Base-by-base conservation (phyloP, 2,329 filamentous ascomycete genomes). In the Trichoderma oligosporum region DNA sequence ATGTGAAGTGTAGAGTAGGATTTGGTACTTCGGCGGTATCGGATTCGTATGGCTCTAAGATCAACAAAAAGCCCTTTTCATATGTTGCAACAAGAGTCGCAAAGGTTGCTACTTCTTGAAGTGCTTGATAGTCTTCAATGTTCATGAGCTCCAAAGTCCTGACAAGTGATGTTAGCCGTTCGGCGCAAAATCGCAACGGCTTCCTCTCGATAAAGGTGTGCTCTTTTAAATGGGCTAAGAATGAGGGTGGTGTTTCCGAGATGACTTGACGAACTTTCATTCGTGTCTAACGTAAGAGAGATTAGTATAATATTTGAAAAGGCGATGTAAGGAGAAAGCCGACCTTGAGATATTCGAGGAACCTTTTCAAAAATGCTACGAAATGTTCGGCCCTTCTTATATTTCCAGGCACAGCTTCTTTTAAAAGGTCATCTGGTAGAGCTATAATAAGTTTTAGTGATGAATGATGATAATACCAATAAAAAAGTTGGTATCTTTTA, bases 221-320 rank as follows among this genome's bases (percentile, higher is more conserved):
- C 64, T 99, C 94, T 68, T 90, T 95, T 6, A 99, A 78, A 75
- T 99, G 93, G 14, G 88, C 84, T 7, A 99, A 79, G 70, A 99
- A 99, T 0, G 93, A 97, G 2, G 89, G 88, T 0, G 94, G 94
- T 1, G 93, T 99, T 72, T 99, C 94, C 7, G 94, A 97, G 62
- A 97, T 97, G 62, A 96, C 93, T 68, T 97, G 91, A 4, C 94
- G 85, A 12, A 97, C 92, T 78, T 96, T 97, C 94, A 99, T 97
- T 58, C 95, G 85, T 2, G 93, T 97, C 80, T 92, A 20, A 11
- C n/a, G 12, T 16, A 14, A 42, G 29, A 12, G 2, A 1, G 2
- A 36, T 58, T 38, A 58, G 49, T 25, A 38, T 31, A 8, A 9
- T 12, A 14, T 11, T 18, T 22, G 4, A 22, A 11, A n/a, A 27